A percentile compares a stretch with the other conserved stretches of the same genome.
Evolutionary conservation across 1,139 yeast genomes (phyloP).

Genomic region (Diutina scorzettiae): DNA sequence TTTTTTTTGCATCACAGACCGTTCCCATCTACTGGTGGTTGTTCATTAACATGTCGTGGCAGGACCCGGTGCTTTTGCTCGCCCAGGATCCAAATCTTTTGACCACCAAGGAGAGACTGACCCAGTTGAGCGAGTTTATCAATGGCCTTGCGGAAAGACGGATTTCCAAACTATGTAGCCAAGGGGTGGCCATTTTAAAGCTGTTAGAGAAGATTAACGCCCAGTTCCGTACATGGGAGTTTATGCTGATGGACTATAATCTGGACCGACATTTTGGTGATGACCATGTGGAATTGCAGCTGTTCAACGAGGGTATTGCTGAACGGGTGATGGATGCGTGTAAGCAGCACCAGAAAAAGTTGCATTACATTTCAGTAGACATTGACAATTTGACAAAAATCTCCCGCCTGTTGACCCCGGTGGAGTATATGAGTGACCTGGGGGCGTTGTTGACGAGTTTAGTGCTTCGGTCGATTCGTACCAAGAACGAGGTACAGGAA

Average conservation of each 20-base stretch:
- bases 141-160: constrained; percentile 25
- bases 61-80: not conserved
- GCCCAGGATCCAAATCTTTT: not conserved
- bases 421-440: constrained; percentile 42
- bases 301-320: constrained; percentile 37
- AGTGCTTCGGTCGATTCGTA: constrained; percentile 33
- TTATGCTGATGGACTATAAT: constrained; percentile 41
- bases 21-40: not conserved
- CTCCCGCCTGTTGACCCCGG: constrained; percentile 28
- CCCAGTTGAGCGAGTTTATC: not conserved
- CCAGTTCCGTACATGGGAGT: constrained; percentile 43
- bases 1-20: too few relatives aligned
- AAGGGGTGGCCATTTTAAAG: constrained; percentile 35
- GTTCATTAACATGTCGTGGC: constrained; percentile 1
- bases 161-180: constrained; percentile 39
- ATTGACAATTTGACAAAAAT: constrained; percentile 34
- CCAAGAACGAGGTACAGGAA: constrained; percentile 38
- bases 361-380: constrained; percentile 31
- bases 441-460: constrained; percentile 46
- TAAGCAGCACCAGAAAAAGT: constrained; percentile 30
- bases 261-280: constrained; percentile 27
- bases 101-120: not conserved
- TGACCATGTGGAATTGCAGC: constrained; percentile 16
- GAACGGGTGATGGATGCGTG: constrained; percentile 37
- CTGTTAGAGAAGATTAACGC: constrained; percentile 39